Conservation (phyloP, 345 rosid genomes). For the Hibiscus syriacus region DNA sequence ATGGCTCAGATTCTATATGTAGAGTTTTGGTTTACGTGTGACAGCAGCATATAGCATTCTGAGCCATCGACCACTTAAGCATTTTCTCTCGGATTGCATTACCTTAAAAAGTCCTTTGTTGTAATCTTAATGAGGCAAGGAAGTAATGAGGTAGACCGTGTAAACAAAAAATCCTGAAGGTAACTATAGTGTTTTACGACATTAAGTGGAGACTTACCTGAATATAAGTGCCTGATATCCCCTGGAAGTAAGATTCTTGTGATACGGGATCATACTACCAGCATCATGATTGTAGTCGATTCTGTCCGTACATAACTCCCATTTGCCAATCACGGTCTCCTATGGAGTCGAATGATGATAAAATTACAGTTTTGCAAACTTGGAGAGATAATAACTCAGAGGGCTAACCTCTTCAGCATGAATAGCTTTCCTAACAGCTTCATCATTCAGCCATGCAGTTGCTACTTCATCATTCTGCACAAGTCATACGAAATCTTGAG, state of each 20-base stretch:
- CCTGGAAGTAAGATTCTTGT: conserved; percentile 65
- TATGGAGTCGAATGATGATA: conserved; percentile 11
- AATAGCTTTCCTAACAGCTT: conserved; percentile 60
- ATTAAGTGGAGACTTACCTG: conserved; percentile 39
- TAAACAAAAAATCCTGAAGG: too few relatives aligned
- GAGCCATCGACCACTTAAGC: background rate
- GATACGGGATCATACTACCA: conserved; percentile 81
- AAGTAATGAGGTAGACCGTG: too few relatives aligned
- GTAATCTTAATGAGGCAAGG: too few relatives aligned
- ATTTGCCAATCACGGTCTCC: conserved; percentile 41
- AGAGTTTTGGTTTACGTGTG: background rate
- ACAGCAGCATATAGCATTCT: background rate
- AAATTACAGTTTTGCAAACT: background rate
- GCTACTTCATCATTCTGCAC: conserved; percentile 74
- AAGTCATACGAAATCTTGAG: conserved; percentile 1
- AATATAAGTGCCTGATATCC: conserved; percentile 76
- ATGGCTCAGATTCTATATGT: background rate
- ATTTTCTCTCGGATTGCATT: background rate
- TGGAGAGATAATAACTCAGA: conserved; percentile 5
- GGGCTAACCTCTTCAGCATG: conserved; percentile 53
- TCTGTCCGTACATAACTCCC: conserved; percentile 45
- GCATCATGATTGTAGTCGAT: conserved; percentile 32
- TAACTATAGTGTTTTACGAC: background rate
- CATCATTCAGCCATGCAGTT: conserved; percentile 61
- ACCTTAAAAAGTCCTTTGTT: too few relatives aligned